A percentile compares a stretch with the other conserved stretches of the same genome.
phyloP scores from a whole-genome alignment of 176 grass and related monocot species.

The Phoenix roebelenii region DNA sequence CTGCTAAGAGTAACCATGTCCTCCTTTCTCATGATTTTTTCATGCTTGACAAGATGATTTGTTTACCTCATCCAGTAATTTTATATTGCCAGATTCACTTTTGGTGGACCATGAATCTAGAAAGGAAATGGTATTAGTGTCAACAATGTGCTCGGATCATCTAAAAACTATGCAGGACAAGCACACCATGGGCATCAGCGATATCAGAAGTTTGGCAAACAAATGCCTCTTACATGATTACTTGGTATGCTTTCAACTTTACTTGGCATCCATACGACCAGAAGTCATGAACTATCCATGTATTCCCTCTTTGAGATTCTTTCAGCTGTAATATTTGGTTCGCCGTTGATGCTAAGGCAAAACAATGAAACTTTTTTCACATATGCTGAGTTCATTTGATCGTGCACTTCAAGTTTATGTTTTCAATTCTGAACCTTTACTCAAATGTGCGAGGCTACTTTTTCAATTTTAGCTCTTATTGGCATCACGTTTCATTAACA shows the following conservation, averaged over 20 bases:
- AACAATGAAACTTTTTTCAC: too few species aligned
- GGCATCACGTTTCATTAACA: too few species aligned
- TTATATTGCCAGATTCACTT: constrained; percentile 37
- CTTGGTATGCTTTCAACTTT: constrained; percentile 29
- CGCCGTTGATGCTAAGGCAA: too few species aligned
- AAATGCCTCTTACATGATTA: constrained; percentile 54
- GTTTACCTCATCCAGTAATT: constrained; percentile 11
- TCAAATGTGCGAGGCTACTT: too few species aligned
- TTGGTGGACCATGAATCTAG: constrained; percentile 35
- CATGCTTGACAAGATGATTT: too few species aligned
- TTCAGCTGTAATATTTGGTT: too few species aligned
- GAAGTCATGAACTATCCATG: too few species aligned
- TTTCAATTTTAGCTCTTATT: too few species aligned
- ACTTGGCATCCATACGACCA: background rate
- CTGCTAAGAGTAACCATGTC: constrained; percentile 44
- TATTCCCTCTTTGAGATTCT: too few species aligned
- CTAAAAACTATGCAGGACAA: constrained; percentile 37
- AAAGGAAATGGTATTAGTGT: constrained; percentile 21
- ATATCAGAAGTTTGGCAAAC: constrained; percentile 26
- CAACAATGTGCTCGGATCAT: constrained; percentile 15
- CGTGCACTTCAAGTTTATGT: too few species aligned
- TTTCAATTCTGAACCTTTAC: too few species aligned
- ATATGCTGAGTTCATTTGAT: too few species aligned
- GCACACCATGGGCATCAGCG: constrained; percentile 30
- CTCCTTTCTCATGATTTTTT: background rate